Evolutionary conservation across 805 yeast genomes (phyloP).

Genomic region (Komagataella populi): DNA sequence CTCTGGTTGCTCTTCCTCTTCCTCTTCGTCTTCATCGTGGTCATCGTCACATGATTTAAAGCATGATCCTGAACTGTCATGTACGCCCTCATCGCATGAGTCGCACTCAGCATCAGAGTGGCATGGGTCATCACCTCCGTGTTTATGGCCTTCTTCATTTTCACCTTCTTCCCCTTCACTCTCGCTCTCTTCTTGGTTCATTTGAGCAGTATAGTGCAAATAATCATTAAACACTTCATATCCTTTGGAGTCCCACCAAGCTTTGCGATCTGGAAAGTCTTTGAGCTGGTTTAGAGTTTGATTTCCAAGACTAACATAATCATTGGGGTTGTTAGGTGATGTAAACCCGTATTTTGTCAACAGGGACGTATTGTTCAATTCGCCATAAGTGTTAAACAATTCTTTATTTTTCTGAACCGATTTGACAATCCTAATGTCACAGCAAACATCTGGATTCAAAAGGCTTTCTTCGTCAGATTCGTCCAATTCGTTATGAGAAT

Average conservation of each 20-base stretch:
- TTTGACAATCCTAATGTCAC: conserved; percentile 48
- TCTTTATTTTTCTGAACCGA: conserved; percentile 39
- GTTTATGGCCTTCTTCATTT: conserved; percentile 6
- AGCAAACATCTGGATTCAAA: conserved; percentile 36
- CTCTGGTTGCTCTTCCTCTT: conserved; percentile 14
- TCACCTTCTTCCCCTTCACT: conserved; percentile 7
- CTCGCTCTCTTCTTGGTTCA: conserved; percentile 5
- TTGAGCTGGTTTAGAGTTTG: conserved; percentile 25
- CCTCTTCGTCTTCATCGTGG: conserved; percentile 11
- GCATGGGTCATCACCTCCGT: conserved; percentile 1
- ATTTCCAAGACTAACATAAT: conserved; percentile 41
- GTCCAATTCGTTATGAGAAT: conserved; percentile 9
- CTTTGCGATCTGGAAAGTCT: conserved; percentile 17
- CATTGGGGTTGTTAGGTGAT: conserved; percentile 36
- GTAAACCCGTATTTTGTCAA: conserved; percentile 74
- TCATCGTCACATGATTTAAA: conserved; percentile 3
- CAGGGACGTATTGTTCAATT: conserved; percentile 48
- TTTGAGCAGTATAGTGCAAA: conserved; percentile 4
- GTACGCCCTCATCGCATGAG: neutral
- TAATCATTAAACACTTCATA: conserved; percentile 17
- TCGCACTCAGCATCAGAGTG: neutral
- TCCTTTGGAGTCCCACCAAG: conserved; percentile 38
- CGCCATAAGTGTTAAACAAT: conserved; percentile 76
- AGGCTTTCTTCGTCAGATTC: conserved; percentile 18
- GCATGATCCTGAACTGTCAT: neutral